phyloP scores from a whole-genome alignment of 768 basidiomycete species.

The Mycena vulgaris region DNA sequence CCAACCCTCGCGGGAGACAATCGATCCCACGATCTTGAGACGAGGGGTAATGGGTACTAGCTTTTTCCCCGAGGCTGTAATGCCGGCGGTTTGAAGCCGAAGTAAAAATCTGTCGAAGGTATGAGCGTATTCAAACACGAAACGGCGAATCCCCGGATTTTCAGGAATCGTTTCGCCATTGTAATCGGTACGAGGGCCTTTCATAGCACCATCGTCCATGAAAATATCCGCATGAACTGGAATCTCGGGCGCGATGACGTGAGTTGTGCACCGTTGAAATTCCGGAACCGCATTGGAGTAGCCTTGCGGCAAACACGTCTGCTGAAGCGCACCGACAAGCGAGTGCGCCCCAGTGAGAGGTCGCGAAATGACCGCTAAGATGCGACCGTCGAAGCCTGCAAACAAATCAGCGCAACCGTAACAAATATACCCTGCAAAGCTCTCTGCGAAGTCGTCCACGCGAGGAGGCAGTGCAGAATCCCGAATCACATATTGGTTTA shows the following conservation, averaged over 20 bases:
- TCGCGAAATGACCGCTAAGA: too few species aligned
- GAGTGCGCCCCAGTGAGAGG: too few species aligned
- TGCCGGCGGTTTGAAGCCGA: conserved; percentile 37
- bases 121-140: conserved; percentile 16
- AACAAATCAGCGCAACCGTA: conserved; percentile 48
- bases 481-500: conserved; percentile 50
- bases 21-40: conserved; percentile 48
- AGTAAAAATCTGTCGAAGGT: conserved; percentile 7
- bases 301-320: too few species aligned
- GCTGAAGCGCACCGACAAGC: too few species aligned
- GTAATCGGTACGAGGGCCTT: conserved; percentile 38
- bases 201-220: conserved; percentile 40
- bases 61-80: conserved; percentile 52
- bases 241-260: conserved; percentile 37
- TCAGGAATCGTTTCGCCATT: conserved; percentile 13
- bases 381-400: conserved; percentile 54
- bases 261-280: conserved; percentile 45
- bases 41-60: conserved; percentile 39
- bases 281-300: too few species aligned
- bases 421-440: conserved; percentile 40
- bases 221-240: conserved; percentile 34
- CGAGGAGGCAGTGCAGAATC: conserved; percentile 44
- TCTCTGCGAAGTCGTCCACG: conserved; percentile 45
- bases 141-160: conserved; percentile 6
- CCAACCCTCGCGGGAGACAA: conserved; percentile 49